Evolutionary conservation across 441 rosid species (phyloP).

Genomic region (Syzygium malaccense): DNA sequence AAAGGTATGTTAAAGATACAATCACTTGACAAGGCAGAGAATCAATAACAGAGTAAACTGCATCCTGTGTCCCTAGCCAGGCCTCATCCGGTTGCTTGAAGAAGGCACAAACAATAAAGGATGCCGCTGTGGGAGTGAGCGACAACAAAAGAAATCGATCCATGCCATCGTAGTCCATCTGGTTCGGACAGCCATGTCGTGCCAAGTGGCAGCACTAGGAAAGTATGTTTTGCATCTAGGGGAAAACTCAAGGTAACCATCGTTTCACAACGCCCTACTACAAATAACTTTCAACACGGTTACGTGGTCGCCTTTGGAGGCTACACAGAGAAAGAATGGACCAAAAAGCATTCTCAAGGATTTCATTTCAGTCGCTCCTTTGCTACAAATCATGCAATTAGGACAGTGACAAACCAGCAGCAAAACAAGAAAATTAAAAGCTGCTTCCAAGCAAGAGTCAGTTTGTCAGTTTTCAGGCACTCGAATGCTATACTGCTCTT

Average conservation of each 20-base stretch:
- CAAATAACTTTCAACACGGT: no score
- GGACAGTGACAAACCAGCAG: not conserved
- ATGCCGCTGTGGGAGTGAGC: not conserved
- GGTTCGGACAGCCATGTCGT: rapidly evolving
- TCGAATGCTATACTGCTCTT: not conserved
- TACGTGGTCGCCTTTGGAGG: no score
- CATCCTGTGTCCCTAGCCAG: not conserved
- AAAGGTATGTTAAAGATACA: not conserved
- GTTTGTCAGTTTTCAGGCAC: not conserved
- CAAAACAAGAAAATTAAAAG: not conserved
- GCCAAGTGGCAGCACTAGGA: not conserved
- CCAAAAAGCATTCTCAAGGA: not conserved
- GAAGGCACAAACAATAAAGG: not conserved
- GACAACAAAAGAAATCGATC: not conserved
- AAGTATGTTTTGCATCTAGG: not conserved
- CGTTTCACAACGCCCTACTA: no score
- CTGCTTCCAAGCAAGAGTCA: not conserved
- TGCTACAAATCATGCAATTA: not conserved
- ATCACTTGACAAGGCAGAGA: not conserved
- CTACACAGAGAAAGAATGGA: not conserved
- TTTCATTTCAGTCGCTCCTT: not conserved
- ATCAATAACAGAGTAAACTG: not conserved
- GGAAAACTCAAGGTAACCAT: not conserved
- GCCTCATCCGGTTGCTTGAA: not conserved
- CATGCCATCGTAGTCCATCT: not conserved